Evolutionary conservation across 192 early-diverging fungal species (phyloP), one percentile per base, ranked within the genome.

Genomic region (Backusella parvicylindrica): DNA sequence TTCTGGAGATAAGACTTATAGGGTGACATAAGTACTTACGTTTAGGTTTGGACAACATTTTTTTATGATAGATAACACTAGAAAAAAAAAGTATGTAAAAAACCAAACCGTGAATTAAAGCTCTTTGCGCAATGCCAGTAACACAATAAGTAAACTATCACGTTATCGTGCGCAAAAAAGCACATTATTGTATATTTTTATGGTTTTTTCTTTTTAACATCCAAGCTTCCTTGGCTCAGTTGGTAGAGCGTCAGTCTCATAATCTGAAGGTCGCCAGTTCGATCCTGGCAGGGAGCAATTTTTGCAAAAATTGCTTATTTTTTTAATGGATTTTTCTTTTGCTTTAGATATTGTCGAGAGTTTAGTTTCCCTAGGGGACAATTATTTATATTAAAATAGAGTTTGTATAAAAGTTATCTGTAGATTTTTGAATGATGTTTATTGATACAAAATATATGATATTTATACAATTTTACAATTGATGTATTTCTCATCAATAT

Each of bases 231-330:
- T 73, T 81, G 72, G 79, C 76, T 64, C 76, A 81, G 79, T 73
- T 35, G 79, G 76, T 71, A 81, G 76, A 64, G 76, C 79, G 79
- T 74, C 64, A 78, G 79, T 78, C 76, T 81, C 79, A 81, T 78
- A 81, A 78, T 78, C 79, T 78, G 68, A 74, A 81, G 79, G 79
- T 81, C 79, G 64, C 38, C 65, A 81, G 79, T 81, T 81, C 79
- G 76, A 81, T 67, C 77, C 79, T 81, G 65, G 38, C 64, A 73
- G 37, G 71, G 68, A 74, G 71, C 79, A 81, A 56, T 37, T n/a
- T n/a, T n/a, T n/a, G n/a, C n/a, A n/a, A n/a, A n/a, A n/a, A n/a
- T n/a, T n/a, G n/a, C n/a, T n/a, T n/a, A n/a, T n/a, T n/a, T n/a
- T n/a, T n/a, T n/a, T n/a, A n/a, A n/a, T n/a, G n/a, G n/a, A n/a